Base-by-base conservation (phyloP, 148 eudicot genomes). In the Arbutus unedo region DNA sequence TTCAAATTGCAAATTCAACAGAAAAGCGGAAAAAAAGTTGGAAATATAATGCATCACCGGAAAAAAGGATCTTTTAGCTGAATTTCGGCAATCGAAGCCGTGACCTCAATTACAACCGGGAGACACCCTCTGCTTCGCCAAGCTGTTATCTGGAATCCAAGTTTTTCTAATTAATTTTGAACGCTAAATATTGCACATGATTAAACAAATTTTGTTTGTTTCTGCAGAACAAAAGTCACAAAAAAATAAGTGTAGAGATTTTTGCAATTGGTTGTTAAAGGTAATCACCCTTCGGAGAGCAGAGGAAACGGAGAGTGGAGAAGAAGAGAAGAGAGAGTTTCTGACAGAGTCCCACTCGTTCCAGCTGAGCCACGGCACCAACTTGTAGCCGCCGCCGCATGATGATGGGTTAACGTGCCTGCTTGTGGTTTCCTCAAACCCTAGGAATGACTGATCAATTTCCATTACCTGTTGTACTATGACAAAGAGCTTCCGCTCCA, bases 101-200 rank as follows among this genome's bases (percentile, higher is more conserved):
- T 89, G 43, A 91, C 91, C 56, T 96, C 97, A 11, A 96, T 78
- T 6, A 71, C 82, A 76, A 88, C 87, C 0, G 97, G 98, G 82
- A 94, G 80, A 86, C 97, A 94, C 53, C 98, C 98, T 84, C 98
- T 90, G 85, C 98, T 87, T 68, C 93, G 85, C 98, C 98, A 96
- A 0, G 95, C 88, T 11, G 88, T 86, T 72, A 96, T 88, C 98
- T 96, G 76, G 44, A 66, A 66, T 13, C 41, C 43, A 66, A 25
- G 2, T 2, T 23, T 66, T 66, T 64, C 14, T 8, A 2, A 21
- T 9, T 9, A 64, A 21, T 0, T 64, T 64, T 23, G 8, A 64
- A 64, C 41, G 25, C 70, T 9, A 64, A 64, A 64, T 23, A 19
- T 60, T 60, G 4, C 11, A 9, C 25, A 11, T 31, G 38, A 31